Evolutionary conservation across 768 basidiomycete species (phyloP), one percentile per base, ranked within the genome.

Genomic region (Tubosaeta brunneosetosa): DNA sequence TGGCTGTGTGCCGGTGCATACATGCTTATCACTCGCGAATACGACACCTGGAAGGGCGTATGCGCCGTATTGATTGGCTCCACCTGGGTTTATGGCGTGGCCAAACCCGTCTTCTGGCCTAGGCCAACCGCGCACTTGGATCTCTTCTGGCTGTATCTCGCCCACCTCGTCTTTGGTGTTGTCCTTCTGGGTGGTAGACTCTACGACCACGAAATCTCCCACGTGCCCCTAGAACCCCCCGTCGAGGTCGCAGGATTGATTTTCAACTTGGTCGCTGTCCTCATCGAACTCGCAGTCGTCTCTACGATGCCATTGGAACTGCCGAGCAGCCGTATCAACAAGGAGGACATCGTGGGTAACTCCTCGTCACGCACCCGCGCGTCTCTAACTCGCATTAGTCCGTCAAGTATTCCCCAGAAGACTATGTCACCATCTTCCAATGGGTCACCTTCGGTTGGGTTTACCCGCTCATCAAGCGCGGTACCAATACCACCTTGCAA

Each of bases 401-500:
- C 25, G 49, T 64, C 50, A 70, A 64, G 37, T 50, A 60, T 55
- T 66, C 66, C 2, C 86, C 83, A 0, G 90, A 92, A 62, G 89
- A 91, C 58, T 91, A 90, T 61, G 83, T 84, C 1, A 72, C 82
- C 1, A 74, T 92, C 13, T 81, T 79, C 71, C 77, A 79, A 37
- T 90, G 89, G 89, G 68, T 81, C 0, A 81, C 85, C 1, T 90
- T 89, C 59, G 70, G 62, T 33, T 91, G 89, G 87, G 73, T 90
- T 29, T 76, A 80, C 42, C 86, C 86, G 3, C 74, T 89, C 4
- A 73, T 90, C 40, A 66, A 70, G 60, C 75, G 74, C 3, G 79
- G 80, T 14, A 73, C 72, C 9, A 55, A 53, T 49, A 73, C 72
- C 4, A 88, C 84, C 1, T 73, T 92, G 44, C 77, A 82, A 44